Evolutionary conservation across 2,329 filamentous ascomycete genomes (phyloP).

Genomic region (Chaetomiaceae sp.): DNA sequence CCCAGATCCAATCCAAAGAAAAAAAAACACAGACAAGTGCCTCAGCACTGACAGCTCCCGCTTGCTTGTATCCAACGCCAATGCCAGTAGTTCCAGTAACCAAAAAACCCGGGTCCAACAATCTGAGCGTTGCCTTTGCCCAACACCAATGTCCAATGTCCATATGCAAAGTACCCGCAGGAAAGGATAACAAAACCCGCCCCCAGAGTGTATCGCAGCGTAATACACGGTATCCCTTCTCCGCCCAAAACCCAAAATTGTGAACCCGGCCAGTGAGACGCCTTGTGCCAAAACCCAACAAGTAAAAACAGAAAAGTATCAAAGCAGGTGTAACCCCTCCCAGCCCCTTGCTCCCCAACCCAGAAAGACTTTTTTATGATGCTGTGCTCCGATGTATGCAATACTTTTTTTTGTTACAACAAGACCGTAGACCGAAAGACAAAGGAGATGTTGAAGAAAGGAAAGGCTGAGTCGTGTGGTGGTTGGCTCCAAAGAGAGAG

Average conservation of each 20-base stretch:
- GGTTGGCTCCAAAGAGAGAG: slow-evolving; percentile 18
- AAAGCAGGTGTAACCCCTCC: background rate
- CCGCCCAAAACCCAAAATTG: slow-evolving; percentile 1
- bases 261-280: slow-evolving; percentile 7
- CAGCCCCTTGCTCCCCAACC: slow-evolving; percentile 15
- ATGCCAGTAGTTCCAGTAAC: background rate
- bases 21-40: background rate
- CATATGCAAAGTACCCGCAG: slow-evolving; percentile 9
- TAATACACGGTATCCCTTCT: slow-evolving; percentile 15
- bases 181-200: slow-evolving; percentile 11
- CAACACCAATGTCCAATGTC: slow-evolving; percentile 13
- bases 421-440: slow-evolving; percentile 20
- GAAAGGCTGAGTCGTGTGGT: slow-evolving; percentile 21
- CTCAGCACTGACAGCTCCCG: slow-evolving; percentile 6
- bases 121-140: slow-evolving; percentile 16
- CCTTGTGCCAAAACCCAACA: slow-evolving; percentile 1
- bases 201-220: slow-evolving; percentile 13
- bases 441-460: slow-evolving; percentile 20
- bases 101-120: slow-evolving; percentile 9
- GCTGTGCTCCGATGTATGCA: slow-evolving; percentile 29
- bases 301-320: background rate
- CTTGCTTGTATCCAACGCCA: slow-evolving; percentile 13
- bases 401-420: slow-evolving; percentile 28
- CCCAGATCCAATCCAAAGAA: slow-evolving; percentile 9
- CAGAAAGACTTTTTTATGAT: slow-evolving; percentile 28